Conservation (phyloP, 73 alveolate genomes). For the Paramecium sonneborni region DNA sequence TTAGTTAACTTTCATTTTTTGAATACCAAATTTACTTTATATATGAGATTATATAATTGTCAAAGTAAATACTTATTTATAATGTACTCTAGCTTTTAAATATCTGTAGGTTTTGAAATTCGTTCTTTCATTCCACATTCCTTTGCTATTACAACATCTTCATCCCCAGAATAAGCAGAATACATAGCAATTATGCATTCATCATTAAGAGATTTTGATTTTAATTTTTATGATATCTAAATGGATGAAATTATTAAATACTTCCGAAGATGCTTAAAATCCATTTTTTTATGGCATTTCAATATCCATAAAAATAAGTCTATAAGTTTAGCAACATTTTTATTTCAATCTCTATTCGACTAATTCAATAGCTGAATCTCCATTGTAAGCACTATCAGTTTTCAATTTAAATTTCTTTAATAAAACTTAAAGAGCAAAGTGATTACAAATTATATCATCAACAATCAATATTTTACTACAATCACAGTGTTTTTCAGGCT, state of each 20-base stretch:
- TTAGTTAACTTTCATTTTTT: background rate
- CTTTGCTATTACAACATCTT: background rate
- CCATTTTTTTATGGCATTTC: conserved; percentile 54
- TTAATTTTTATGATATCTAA: background rate
- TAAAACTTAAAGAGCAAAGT: background rate
- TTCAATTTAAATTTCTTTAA: background rate
- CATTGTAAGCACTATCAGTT: conserved; percentile 37
- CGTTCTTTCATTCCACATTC: conserved; percentile 37
- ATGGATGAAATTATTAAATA: background rate
- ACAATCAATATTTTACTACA: conserved; percentile 2
- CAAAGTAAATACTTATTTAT: background rate
- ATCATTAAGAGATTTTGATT: background rate
- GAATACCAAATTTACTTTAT: too few species aligned
- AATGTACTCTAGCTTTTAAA: background rate
- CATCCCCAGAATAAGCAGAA: conserved; percentile 33
- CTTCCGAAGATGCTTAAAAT: conserved; percentile 39
- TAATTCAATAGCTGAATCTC: background rate
- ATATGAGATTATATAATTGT: background rate
- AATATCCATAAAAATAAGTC: conserved; percentile 42
- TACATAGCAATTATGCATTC: conserved; percentile 28
- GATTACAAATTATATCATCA: conserved; percentile 46
- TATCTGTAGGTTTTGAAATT: conserved; percentile 2
- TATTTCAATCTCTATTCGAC: background rate
- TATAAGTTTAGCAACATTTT: background rate
- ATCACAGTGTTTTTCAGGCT: background rate